Conservation (phyloP, 345 rosid species). For the Acer yangbiense region DNA sequence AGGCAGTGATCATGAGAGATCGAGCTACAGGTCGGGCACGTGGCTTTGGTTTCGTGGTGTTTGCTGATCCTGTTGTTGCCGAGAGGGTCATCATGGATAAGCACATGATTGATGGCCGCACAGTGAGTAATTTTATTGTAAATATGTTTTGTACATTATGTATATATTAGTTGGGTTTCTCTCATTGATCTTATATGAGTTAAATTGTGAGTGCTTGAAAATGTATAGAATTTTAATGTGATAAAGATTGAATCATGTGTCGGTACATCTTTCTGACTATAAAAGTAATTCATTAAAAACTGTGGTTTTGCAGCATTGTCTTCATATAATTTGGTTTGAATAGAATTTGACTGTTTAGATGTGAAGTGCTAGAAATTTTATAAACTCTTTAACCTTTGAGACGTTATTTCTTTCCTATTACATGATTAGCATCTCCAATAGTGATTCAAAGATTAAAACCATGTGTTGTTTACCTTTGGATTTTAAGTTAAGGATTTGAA, state of each 20-base stretch:
- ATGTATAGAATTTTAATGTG: neutral
- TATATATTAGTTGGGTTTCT: slow-evolving; percentile 10
- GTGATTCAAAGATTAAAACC: neutral
- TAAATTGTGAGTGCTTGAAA: slow-evolving; percentile 6
- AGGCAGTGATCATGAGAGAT: slow-evolving; percentile 97
- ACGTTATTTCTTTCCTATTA: neutral
- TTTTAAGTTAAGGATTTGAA: neutral
- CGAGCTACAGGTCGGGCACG: slow-evolving; percentile 96
- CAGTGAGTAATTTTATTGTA: slow-evolving; percentile 54
- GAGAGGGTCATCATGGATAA: slow-evolving; percentile 93
- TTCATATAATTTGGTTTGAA: neutral
- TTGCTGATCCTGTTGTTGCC: slow-evolving; percentile 85
- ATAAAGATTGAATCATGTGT: neutral
- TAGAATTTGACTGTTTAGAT: neutral
- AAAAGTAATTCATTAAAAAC: no score
- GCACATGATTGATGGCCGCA: slow-evolving; percentile 91
- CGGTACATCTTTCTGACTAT: no score
- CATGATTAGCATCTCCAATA: neutral
- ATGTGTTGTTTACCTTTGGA: neutral
- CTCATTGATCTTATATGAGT: neutral
- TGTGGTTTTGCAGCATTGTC: no score
- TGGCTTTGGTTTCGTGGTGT: slow-evolving; percentile 93
- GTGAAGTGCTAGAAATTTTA: neutral
- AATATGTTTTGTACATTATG: slow-evolving; percentile 16
- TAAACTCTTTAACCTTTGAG: neutral